phyloP scores from a whole-genome alignment of 192 early-diverging fungal species.

The Kickxella alabastrina region DNA sequence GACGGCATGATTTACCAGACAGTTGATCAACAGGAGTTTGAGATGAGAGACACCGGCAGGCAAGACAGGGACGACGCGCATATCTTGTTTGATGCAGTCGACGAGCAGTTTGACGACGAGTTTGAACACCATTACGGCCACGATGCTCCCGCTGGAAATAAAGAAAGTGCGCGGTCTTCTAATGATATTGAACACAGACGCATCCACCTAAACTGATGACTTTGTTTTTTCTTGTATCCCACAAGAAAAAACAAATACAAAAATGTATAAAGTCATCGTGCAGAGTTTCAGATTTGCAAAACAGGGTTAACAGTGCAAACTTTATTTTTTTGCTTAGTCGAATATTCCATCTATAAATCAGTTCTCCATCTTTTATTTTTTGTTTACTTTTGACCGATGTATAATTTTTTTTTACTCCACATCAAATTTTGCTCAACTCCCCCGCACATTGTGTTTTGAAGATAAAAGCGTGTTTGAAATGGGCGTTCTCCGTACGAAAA shows the following conservation, averaged over 20 bases:
- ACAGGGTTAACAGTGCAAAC: too few relatives aligned
- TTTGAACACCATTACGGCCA: neutral
- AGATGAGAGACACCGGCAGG: neutral
- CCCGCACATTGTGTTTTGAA: too few relatives aligned
- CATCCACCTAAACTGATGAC: constrained; percentile 7
- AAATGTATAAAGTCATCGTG: neutral
- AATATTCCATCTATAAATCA: too few relatives aligned
- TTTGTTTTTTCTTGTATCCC: neutral
- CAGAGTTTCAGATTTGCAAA: neutral
- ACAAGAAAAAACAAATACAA: neutral
- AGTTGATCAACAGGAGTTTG: constrained; percentile 14
- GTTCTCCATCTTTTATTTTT: too few relatives aligned
- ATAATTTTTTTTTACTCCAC: too few relatives aligned
- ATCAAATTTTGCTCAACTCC: too few relatives aligned
- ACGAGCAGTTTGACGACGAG: constrained; percentile 6
- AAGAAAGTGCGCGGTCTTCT: constrained; percentile 16
- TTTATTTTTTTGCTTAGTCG: too few relatives aligned
- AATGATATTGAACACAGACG: constrained; percentile 35
- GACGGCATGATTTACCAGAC: constrained; percentile 32
- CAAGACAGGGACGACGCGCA: constrained; percentile 9
- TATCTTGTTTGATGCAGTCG: constrained; percentile 34
- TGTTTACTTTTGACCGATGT: too few relatives aligned
- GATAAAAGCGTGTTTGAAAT: too few relatives aligned
- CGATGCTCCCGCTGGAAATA: neutral
- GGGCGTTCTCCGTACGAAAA: too few relatives aligned